A percentile compares a stretch with the other conserved stretches of the same genome.
Evolutionary conservation across 2,329 filamentous ascomycete species (phyloP).

Genomic region (Monilinia aucupariae): DNA sequence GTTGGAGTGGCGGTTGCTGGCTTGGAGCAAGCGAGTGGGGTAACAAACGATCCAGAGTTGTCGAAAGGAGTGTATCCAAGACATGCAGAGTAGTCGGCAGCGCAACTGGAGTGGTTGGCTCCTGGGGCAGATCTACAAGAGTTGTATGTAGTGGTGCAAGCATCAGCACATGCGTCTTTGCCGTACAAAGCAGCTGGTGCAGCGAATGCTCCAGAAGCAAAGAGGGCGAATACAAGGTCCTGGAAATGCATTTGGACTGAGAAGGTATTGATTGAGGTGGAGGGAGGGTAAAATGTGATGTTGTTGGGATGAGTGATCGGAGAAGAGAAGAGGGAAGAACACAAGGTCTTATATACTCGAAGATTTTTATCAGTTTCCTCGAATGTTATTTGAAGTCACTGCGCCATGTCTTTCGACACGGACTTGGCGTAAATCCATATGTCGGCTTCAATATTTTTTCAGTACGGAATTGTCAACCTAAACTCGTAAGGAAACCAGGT

Average conservation of each 20-base stretch:
- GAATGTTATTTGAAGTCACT: background rate
- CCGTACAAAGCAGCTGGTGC: conserved; percentile 1
- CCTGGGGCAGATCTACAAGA: background rate
- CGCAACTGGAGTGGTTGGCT: background rate
- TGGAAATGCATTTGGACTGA: conserved; percentile 1
- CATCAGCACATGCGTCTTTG: background rate
- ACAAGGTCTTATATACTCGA: background rate
- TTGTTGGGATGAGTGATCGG: background rate
- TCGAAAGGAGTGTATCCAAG: conserved; percentile 2
- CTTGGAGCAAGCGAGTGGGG: conserved; percentile 1
- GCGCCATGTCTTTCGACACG: background rate
- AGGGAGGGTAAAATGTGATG: background rate
- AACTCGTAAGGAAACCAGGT: background rate
- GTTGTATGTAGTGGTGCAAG: background rate
- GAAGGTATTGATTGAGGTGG: background rate
- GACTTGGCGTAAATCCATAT: background rate
- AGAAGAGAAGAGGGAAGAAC: too few species aligned
- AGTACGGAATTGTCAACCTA: background rate
- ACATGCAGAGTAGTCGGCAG: background rate
- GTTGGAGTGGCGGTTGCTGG: background rate
- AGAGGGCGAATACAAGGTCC: conserved; percentile 4
- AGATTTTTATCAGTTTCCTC: too few species aligned
- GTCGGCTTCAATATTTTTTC: background rate
- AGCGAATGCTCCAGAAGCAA: background rate
- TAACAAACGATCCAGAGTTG: background rate